Evolutionary conservation across 2,329 filamentous ascomycete genomes (phyloP).

Genomic region (Colletotrichum noveboracense): DNA sequence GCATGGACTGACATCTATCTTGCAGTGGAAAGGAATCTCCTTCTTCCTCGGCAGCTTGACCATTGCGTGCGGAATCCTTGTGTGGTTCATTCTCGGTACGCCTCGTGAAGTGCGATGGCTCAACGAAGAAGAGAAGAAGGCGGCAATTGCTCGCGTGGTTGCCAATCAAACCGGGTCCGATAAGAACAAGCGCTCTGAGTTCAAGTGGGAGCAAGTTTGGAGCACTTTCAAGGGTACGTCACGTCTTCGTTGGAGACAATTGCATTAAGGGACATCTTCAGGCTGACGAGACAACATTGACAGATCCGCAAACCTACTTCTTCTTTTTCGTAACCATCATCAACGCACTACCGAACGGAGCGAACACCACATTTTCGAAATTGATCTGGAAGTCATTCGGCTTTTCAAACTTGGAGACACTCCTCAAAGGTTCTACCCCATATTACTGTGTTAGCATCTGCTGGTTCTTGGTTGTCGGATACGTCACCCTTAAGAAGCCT

Average conservation of each 20-base stretch:
- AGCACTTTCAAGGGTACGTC: constrained; percentile 26
- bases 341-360: constrained; percentile 36
- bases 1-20: not conserved
- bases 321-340: constrained; percentile 39
- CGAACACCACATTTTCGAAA: constrained; percentile 35
- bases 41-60: constrained; percentile 33
- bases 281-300: not conserved
- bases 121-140: constrained; percentile 31
- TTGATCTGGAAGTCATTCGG: constrained; percentile 37
- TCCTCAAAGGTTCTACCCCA: constrained; percentile 34
- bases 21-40: constrained; percentile 31
- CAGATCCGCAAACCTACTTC: constrained; percentile 36
- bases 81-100: constrained; percentile 34
- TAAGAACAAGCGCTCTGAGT: not conserved
- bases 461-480: constrained; percentile 32
- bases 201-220: constrained; percentile 29
- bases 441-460: constrained; percentile 30
- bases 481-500: constrained; percentile 29
- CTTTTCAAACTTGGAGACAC: constrained; percentile 34
- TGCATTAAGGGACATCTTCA: not conserved
- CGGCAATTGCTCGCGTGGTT: not conserved
- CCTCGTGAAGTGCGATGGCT: constrained; percentile 35
- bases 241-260: not conserved
- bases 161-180: not conserved
- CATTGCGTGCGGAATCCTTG: constrained; percentile 25